These are phyloP conservation scores for Nevesoporus exiguus DNA, from an alignment of 768 basidiomycete genomes.

Conservation along the genomic window DNA sequence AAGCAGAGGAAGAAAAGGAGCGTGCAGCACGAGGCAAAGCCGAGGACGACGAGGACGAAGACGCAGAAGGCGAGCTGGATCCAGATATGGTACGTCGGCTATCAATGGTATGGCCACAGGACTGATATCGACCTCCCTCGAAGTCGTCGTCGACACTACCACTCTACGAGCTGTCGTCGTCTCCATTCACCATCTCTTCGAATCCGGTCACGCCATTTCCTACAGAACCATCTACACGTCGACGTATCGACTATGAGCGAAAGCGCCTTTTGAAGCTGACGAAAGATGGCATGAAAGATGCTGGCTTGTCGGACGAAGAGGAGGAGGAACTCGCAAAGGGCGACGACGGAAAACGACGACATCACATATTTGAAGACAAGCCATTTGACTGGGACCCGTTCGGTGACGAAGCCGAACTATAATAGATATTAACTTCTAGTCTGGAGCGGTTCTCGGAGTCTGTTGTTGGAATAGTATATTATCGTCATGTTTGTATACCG, in stretches of 20 bases:
- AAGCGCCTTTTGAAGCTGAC: slow-evolving; percentile 28
- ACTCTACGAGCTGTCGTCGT: slow-evolving; percentile 23
- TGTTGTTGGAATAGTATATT: slow-evolving; percentile 4
- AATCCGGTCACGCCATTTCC: slow-evolving; percentile 32
- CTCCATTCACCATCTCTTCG: slow-evolving; percentile 24
- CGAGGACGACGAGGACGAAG: slow-evolving; percentile 21
- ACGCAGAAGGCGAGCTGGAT: slow-evolving; percentile 26
- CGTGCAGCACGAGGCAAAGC: slow-evolving; percentile 11
- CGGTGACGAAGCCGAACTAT: slow-evolving; percentile 27
- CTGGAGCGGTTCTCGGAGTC: neutral
- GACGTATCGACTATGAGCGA: slow-evolving; percentile 31
- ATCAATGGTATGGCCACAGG: neutral
- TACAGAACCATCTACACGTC: slow-evolving; percentile 22
- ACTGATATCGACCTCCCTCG: neutral
- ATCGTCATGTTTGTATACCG: slow-evolving; percentile 8
- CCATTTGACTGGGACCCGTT: slow-evolving; percentile 33
- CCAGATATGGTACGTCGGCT: slow-evolving; percentile 27
- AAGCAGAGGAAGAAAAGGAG: slow-evolving; percentile 29
- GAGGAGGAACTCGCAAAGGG: slow-evolving; percentile 18
- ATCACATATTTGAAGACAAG: slow-evolving; percentile 28
- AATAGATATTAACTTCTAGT: neutral
- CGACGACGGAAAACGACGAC: slow-evolving; percentile 5
- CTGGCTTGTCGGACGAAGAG: slow-evolving; percentile 25
- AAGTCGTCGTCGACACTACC: slow-evolving; percentile 31
- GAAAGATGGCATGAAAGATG: slow-evolving; percentile 28